phyloP scores from a whole-genome alignment of 495 filamentous ascomycete genomes.

The Neurospora sp. region DNA sequence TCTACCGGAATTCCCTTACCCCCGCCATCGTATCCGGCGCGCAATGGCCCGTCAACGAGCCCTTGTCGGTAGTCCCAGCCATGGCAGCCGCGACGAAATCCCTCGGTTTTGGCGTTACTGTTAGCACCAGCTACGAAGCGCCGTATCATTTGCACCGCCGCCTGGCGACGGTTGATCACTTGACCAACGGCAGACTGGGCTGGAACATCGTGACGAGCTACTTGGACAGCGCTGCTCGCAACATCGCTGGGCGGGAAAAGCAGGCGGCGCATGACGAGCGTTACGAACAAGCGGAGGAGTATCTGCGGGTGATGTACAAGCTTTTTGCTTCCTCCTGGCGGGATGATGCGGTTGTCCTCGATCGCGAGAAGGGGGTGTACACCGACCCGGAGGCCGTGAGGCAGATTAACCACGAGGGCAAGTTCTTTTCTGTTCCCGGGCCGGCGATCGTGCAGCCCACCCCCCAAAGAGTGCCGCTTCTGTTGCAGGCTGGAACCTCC shows the following conservation, averaged over 20 bases:
- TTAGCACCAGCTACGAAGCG: conserved; percentile 56
- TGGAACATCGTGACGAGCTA: conserved; percentile 52
- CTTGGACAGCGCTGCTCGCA: conserved; percentile 55
- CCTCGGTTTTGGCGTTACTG: conserved; percentile 57
- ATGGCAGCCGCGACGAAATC: conserved; percentile 46
- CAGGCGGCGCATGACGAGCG: conserved; percentile 51
- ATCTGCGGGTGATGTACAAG: conserved; percentile 59
- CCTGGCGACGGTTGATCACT: conserved; percentile 56
- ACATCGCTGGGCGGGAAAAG: conserved; percentile 47
- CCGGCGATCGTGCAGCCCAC: conserved; percentile 55
- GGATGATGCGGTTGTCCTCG: conserved; percentile 51
- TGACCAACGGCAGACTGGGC: conserved; percentile 48
- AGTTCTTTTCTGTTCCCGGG: conserved; percentile 55
- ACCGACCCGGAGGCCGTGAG: conserved; percentile 49
- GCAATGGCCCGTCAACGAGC: conserved; percentile 57
- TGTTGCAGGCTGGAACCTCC: conserved; percentile 57
- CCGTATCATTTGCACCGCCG: conserved; percentile 59
- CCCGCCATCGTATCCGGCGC: conserved; percentile 50
- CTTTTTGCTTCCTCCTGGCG: conserved; percentile 61
- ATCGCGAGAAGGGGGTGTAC: conserved; percentile 46
- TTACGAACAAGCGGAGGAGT: conserved; percentile 59
- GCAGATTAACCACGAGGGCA: conserved; percentile 56
- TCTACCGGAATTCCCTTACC: conserved; percentile 50
- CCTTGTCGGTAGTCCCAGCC: conserved; percentile 33
- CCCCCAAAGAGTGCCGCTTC: conserved; percentile 55